Evolutionary conservation across 2,329 filamentous ascomycete genomes (phyloP).

Genomic region (Endoconidiophora laricicola): DNA sequence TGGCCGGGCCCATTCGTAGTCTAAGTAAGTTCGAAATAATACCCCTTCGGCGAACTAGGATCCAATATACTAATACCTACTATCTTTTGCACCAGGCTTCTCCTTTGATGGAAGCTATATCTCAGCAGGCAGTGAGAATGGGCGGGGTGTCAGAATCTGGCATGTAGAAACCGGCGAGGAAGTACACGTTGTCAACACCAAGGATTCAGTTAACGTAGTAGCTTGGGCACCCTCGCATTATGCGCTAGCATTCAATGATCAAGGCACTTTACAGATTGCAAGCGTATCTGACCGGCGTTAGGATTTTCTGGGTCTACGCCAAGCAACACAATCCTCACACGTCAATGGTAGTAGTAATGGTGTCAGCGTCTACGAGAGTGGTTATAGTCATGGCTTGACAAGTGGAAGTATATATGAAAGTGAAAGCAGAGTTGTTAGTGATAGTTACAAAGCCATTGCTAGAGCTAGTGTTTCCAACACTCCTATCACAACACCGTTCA

Average conservation of each 20-base stretch:
- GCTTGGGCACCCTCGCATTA: conserved; percentile 64
- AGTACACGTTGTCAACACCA: conserved; percentile 55
- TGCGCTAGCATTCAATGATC: conserved; percentile 56
- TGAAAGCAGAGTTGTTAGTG: too few species aligned
- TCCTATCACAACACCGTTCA: too few species aligned
- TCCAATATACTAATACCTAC: background rate
- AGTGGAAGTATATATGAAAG: too few species aligned
- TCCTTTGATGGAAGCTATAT: conserved; percentile 64
- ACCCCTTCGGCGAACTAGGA: background rate
- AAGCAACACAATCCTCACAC: background rate
- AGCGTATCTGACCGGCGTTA: conserved; percentile 9
- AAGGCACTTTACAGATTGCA: conserved; percentile 51
- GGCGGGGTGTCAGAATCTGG: conserved; percentile 41
- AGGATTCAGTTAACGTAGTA: conserved; percentile 46
- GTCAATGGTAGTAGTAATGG: too few species aligned
- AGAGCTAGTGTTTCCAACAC: too few species aligned
- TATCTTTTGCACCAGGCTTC: conserved; percentile 34
- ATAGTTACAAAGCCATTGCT: too few species aligned
- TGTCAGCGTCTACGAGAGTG: too few species aligned
- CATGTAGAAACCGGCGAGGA: conserved; percentile 60
- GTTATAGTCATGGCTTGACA: too few species aligned
- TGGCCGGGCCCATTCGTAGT: conserved; percentile 52
- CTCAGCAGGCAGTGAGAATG: conserved; percentile 58
- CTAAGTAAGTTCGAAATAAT: conserved; percentile 32
- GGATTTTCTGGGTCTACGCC: background rate